Evolutionary conservation across 2,329 filamentous ascomycete genomes (phyloP), one percentile per base, ranked within the genome.

Genomic region (Ascosphaera pollenicola): DNA sequence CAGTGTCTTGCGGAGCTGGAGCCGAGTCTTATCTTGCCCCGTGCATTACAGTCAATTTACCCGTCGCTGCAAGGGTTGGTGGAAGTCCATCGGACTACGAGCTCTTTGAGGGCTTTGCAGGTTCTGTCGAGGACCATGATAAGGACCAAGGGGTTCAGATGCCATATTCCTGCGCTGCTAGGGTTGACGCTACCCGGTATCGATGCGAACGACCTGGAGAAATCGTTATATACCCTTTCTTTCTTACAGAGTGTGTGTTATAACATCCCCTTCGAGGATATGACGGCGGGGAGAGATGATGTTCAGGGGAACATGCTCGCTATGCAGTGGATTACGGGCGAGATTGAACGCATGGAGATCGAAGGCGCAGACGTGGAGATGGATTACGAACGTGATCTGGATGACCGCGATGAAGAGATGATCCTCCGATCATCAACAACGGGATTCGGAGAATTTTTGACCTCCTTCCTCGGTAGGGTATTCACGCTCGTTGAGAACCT

Each of bases 241-340:
- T 94, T 94, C 54, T 89, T 98, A 41, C 87, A 95, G 57, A 80
- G 82, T 42, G 82, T 95, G 10, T 87, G 84, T 43, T 95, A 94
- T 62, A 92, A 87, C 50, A 91, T 98, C 39, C 91, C 89, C 0
- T 81, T 98, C 52, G 74, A 80, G 42, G 79, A 91, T 43, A 62
- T 98, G 38, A 77, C 79, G 6, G 69, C 74, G 51, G 73, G 75
- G 36, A 64, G 69, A 40, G 68, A 71, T 36, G 70, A 75, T 44
- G 65, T 81, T 36, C 75, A 79, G 49, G 77, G 78, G 49, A 81
- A 78, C 13, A 70, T 69, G 49, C 58, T 93, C 43, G 87, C 89
- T 16, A 75, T 92, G 62, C 70, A 89, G 51, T 98, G 89, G 87
- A 82, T 98, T 37, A 83, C 85, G 40, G 77, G 76, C 24, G 83